Base-by-base conservation (phyloP, 2,329 filamentous ascomycete species). In the Alternaria sp. region DNA sequence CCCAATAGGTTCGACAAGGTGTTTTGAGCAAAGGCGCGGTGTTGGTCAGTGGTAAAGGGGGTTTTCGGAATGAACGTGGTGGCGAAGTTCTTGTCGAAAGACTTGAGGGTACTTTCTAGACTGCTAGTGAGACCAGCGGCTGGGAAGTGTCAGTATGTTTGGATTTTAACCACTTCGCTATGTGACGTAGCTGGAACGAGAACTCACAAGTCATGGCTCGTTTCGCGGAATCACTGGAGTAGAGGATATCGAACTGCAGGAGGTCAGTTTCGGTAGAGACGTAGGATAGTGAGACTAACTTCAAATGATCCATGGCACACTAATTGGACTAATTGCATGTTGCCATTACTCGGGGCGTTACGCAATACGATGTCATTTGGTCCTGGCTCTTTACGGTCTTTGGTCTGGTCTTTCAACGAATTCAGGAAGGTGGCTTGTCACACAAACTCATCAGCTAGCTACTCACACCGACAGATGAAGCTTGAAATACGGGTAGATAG, bases 1-100 rank as follows among this genome's bases (percentile, higher is more conserved):
- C 94, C 94, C 28, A 97, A 84, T 32, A 98, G 83, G 75, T 98
- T 97, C 3, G 94, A 97, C 67, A 98, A 90, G 85, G 97, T 90
- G 68, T 89, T 92, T 77, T 92, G 90, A 59, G 89, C 91, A 76
- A 98, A 97, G 54, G 82, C 84, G 56, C 86, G 82, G 76, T 96
- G 94, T 71, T 92, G 87, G 1, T 87, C 84, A 1, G 85, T 85
- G n/a, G 85, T 83, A 78, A 95, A 98, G 0, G 94, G 94, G 0
- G 88, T 83, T 70, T 91, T 85, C 1, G 92, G 88, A 25, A 86
- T 82, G 71, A 94, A 91, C 16, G 92, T 83, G 27, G 86, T 84
- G 11, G 86, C 81, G 77, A 95, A 97, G 20, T 89, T 89, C 53
- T 90, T 85, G 48, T 85, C 85, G 77, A 97, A 97, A 1, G 85